Base-by-base conservation (phyloP, 208 protist genomes). In the Giardia duodenalis region DNA sequence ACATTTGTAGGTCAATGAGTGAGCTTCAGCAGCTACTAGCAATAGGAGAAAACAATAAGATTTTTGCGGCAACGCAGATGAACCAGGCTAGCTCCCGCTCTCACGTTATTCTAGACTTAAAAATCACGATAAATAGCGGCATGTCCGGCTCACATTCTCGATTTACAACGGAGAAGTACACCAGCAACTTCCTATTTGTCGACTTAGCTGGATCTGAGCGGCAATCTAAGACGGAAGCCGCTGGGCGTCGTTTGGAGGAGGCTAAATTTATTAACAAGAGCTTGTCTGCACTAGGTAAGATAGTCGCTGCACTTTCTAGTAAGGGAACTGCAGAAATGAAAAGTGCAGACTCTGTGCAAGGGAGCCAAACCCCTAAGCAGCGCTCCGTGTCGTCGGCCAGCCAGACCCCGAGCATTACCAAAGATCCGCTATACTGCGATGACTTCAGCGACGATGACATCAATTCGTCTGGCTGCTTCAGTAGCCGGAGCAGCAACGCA, bases 161-260 rank as follows among this genome's bases (percentile, higher is more conserved):
- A n/a, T n/a, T n/a, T n/a, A 30, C 19, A 0, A 1, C 39, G 2
- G 47, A 86, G 0, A 42, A 46, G 46, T 42, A n/a, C 4, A 45
- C 67, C 0, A 92, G 44, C 19, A 93, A 91, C 45, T 30, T 94
- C 47, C 88, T 86, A 47, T 46, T 94, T 44, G 91, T 94, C 10
- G 93, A 94, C 87, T 45, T 94, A 46, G 93, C 93, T 47, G 93
- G 93, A 48, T 93, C 86, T 88, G 93, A 94, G 47, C 48, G 90
- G 46, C 0, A 90, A 4, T 10, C 43, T 57, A 92, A 86, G 42
- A 94, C 93, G 39, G 46, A 39, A 44, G 88, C 46, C 4, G 0
- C 2, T 46, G 93, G 93, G 30, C 4, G 92, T 39, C 42, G 22
- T 2, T 2, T 94, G 0, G 47, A 86, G 30, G 93, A 94, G 47